These are phyloP conservation scores for Hypoxylon perforatum DNA, from an alignment of 495 filamentous ascomycete species.

Conservation along the genomic window DNA sequence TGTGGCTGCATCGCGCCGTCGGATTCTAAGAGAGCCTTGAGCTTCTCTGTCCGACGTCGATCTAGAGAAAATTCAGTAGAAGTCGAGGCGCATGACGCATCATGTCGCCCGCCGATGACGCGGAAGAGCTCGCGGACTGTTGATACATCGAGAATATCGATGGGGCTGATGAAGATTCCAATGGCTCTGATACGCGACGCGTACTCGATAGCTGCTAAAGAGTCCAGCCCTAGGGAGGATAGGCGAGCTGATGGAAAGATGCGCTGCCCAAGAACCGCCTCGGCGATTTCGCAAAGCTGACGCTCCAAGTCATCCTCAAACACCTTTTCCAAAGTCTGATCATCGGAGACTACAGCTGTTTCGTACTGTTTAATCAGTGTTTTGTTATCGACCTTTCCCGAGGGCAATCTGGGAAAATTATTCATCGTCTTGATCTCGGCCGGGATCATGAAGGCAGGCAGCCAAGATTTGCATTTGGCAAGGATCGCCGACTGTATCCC, in stretches of 20 bases:
- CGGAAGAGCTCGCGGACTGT: slow-evolving; percentile 46
- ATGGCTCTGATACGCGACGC: slow-evolving; percentile 65
- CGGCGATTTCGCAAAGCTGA: slow-evolving; percentile 60
- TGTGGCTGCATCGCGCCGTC: slow-evolving; percentile 37
- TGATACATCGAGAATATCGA: slow-evolving; percentile 66
- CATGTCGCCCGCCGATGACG: background rate
- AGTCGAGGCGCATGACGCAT: background rate
- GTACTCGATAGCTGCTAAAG: slow-evolving; percentile 74
- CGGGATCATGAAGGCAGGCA: slow-evolving; percentile 83
- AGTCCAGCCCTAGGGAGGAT: slow-evolving; percentile 73
- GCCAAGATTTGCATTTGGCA: slow-evolving; percentile 72
- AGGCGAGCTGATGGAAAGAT: slow-evolving; percentile 58
- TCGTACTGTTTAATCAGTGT: slow-evolving; percentile 67
- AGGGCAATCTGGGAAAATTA: slow-evolving; percentile 75
- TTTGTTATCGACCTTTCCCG: slow-evolving; percentile 81
- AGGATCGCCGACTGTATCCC: slow-evolving; percentile 52
- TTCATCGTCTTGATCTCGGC: slow-evolving; percentile 69
- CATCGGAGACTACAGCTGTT: slow-evolving; percentile 20
- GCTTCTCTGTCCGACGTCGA: background rate
- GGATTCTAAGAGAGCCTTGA: slow-evolving; percentile 7
- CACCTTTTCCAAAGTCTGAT: slow-evolving; percentile 3
- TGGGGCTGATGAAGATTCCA: slow-evolving; percentile 63
- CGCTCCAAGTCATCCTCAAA: slow-evolving; percentile 54
- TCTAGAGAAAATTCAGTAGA: background rate
- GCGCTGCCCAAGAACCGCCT: slow-evolving; percentile 56